phyloP scores from a whole-genome alignment of 306 rosid species.

The Casuarina cunninghamiana region DNA sequence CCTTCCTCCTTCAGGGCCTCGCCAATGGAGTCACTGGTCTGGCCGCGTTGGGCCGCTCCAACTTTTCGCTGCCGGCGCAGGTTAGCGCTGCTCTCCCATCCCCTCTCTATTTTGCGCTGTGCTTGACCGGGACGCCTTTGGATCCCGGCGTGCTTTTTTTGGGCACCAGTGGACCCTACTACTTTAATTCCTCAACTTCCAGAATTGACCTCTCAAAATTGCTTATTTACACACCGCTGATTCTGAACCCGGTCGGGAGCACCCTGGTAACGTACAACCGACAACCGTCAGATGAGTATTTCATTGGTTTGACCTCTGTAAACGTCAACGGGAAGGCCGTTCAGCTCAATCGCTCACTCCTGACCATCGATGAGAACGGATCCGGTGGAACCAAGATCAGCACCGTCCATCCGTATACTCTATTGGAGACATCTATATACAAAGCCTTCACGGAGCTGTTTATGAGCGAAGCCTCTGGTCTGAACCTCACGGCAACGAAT shows the following conservation, averaged over 20 bases:
- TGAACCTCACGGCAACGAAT: constrained; percentile 34
- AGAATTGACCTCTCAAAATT: constrained; percentile 43
- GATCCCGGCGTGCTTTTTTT: constrained; percentile 36
- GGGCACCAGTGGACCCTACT: constrained; percentile 32
- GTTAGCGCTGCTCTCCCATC: constrained; percentile 22
- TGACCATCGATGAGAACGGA: constrained; percentile 33
- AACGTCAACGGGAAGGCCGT: constrained; percentile 30
- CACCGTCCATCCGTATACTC: constrained; percentile 28
- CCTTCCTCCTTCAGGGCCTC: constrained; percentile 39
- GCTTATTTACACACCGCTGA: constrained; percentile 41
- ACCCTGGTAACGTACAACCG: constrained; percentile 33
- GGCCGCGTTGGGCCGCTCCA: constrained; percentile 41
- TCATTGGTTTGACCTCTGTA: constrained; percentile 36
- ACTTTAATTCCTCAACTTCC: constrained; percentile 16
- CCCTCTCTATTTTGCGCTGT: constrained; percentile 35
- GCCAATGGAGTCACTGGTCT: constrained; percentile 28
- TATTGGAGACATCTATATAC: constrained; percentile 30
- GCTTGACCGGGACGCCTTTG: constrained; percentile 31
- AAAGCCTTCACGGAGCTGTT: constrained; percentile 21
- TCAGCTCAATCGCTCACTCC: constrained; percentile 22
- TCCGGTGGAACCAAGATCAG: constrained; percentile 45
- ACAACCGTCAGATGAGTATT: constrained; percentile 49
- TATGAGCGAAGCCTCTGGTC: constrained; percentile 22
- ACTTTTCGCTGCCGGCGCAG: constrained; percentile 42
- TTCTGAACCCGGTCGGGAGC: constrained; percentile 30